Evolutionary conservation across 2,329 filamentous ascomycete species (phyloP).

Genomic region (Dactylella cylindrospora): DNA sequence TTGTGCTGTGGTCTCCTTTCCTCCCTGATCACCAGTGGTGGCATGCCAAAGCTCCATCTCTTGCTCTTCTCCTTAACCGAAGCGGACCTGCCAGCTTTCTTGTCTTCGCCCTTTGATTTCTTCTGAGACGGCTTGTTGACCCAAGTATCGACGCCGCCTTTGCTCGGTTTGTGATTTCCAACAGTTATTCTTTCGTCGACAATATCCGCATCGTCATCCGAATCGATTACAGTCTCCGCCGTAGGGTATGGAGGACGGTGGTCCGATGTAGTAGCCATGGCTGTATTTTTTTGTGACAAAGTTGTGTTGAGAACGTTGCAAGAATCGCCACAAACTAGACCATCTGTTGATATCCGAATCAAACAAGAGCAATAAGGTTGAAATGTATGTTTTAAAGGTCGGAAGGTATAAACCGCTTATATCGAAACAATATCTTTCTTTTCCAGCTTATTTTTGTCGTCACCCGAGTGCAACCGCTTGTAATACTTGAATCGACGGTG

Average conservation of each 20-base stretch:
- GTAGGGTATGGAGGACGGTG: conserved; percentile 32
- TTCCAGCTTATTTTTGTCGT: conserved; percentile 5
- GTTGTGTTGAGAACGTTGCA: not conserved
- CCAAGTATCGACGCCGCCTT: conserved; percentile 41
- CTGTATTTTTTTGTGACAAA: not conserved
- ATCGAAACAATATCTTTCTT: not conserved
- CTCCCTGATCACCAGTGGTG: conserved; percentile 35
- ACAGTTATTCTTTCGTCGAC: conserved; percentile 28
- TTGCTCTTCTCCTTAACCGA: conserved; percentile 25
- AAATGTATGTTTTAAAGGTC: conserved; percentile 1
- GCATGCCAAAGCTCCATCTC: conserved; percentile 36
- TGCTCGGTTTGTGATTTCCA: conserved; percentile 41
- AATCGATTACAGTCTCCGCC: conserved; percentile 40
- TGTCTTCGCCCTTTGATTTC: conserved; percentile 23
- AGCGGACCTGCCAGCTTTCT: conserved; percentile 11
- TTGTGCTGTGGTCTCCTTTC: conserved; percentile 35
- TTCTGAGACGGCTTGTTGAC: conserved; percentile 42
- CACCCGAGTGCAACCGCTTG: conserved; percentile 34
- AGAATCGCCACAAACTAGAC: not conserved
- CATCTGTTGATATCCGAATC: not conserved
- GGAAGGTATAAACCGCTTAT: not conserved
- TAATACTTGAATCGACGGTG: conserved; percentile 43
- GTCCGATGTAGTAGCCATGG: conserved; percentile 25
- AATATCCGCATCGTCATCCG: conserved; percentile 30
- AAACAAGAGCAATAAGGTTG: too few species aligned